Evolutionary conservation across 306 rosid genomes (phyloP), one percentile per base, ranked within the genome.

Genomic region (Malus sylvestris): DNA sequence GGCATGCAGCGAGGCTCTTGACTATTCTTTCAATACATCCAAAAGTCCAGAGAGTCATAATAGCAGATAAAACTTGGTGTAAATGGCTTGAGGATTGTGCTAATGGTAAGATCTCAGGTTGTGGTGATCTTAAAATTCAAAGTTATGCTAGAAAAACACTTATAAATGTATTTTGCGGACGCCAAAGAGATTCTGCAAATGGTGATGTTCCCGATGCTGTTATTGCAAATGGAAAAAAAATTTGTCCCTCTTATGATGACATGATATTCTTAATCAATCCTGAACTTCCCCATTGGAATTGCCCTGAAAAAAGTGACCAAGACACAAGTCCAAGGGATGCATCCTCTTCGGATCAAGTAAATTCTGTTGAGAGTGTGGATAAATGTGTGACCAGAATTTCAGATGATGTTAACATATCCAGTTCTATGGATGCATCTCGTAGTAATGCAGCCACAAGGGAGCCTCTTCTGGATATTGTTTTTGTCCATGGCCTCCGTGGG

Each of bases 1-100:
- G 85, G 86, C 98, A 95, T 90, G 98, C 93, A 53, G 93, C 96
- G 23, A 89, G 97, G 71, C 78, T 95, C 81, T 89, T 95, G 85
- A 92, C 90, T 70, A 89, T 95, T 79, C 97, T 95, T 63, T 95
- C 98, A 16, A 88, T 85, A 44, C 90, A 85, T 77, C 91, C 93
- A 74, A 87, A 83, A 82, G 97, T 88, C 62, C 91, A 90, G 86
- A 95, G 86, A 85, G 82, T 76, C 70, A 68, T 95, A 70, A n/a
- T 75, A 78, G 85, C 85, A 19, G 97, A 95, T 78, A 78, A 88
- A 82, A 77, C 79, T 66, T 89, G 93, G 93, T 87, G 92, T 74
- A 82, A 81, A 33, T 95, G 98, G 98, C 98, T 95, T 72, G 97
- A 90, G 80, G 88, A 83, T 75, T 92, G 98, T 87, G 98, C 97